Evolutionary conservation across 495 filamentous ascomycete genomes (phyloP), one percentile per base, ranked within the genome.

Genomic region (Annulohypoxylon stygium): DNA sequence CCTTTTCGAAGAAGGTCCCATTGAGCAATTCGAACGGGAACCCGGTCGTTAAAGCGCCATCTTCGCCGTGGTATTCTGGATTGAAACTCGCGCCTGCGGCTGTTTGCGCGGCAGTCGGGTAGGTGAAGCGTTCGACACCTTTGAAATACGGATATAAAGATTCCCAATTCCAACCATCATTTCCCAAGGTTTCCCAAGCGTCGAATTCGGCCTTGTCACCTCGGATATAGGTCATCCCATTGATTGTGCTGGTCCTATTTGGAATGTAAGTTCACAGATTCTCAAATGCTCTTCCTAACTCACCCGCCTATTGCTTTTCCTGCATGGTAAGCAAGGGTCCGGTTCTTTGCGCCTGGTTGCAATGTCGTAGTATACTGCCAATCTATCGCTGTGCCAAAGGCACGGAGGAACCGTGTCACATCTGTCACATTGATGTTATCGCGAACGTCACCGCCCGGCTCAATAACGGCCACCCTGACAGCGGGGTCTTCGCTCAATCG

Each of bases 141-240:
- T 83, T 81, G 41, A 86, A 87, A 69, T 82, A 83, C 0, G 70
- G 67, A 54, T 75, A 77, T 6, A 82, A 30, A 0, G 66, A 64
- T 0, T 88, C 79, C 87, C 88, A 90, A n/a, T 82, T 85, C 89
- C 88, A 91, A 11, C 86, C 85, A 11, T 78, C 73, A 30, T 85
- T 86, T 2, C 88, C 88, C 12, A 88, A 83, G 12, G 81, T 79
- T 51, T 85, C 86, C 90, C 90, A 91, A 33, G 83, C 81, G 75
- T 91, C 86, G 61, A 88, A 90, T 51, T 90, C 88, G 7, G 82
- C 75, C 45, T 80, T 85, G 25, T 84, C 86, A 0, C 88, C 89
- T 33, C 88, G 84, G 36, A 81, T 78, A 41, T 88, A 87, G 10
- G 84, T 81, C 83, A 86, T 85, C 23, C 85, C 84, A n/a, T 86